These are phyloP conservation scores for Syzygium grande DNA, from an alignment of 345 rosid genomes.

Conservation along the genomic window DNA sequence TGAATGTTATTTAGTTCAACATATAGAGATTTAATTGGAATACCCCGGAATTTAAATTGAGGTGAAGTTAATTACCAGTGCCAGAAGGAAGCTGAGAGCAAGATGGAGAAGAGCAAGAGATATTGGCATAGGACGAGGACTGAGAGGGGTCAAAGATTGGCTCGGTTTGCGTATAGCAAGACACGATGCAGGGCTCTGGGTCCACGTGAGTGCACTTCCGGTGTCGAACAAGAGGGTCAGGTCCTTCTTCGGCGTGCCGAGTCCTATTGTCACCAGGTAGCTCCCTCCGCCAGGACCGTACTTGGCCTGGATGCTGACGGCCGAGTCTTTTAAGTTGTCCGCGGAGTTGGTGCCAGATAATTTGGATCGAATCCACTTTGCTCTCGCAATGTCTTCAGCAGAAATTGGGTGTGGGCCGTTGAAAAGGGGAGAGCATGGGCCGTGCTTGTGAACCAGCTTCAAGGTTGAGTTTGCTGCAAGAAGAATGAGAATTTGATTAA, in stretches of 20 bases:
- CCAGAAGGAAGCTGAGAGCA: not conserved
- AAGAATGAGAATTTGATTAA: not conserved
- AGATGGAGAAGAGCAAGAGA: not conserved
- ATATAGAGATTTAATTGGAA: not conserved
- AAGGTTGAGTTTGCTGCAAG: not conserved
- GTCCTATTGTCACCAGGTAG: conserved; percentile 1
- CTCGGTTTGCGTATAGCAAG: not conserved
- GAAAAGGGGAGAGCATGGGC: not conserved
- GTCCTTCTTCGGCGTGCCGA: conserved; percentile 12
- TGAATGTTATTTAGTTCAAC: not conserved
- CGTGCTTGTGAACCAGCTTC: not conserved
- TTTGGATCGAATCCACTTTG: not conserved
- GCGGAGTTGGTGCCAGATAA: not conserved
- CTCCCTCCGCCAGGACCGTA: not conserved
- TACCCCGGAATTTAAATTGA: not conserved
- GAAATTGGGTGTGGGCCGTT: not conserved
- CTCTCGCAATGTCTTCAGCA: not conserved
- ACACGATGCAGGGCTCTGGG: not conserved
- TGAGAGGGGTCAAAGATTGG: conserved; percentile 13
- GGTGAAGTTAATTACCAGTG: not conserved
- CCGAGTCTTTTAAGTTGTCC: not conserved
- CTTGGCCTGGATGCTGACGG: not conserved
- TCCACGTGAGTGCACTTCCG: conserved; percentile 11
- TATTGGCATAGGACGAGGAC: conserved; percentile 4
- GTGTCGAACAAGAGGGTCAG: conserved; percentile 10